phyloP scores from a whole-genome alignment of 164 flowering plant genomes.

The Liquidambar formosana region DNA sequence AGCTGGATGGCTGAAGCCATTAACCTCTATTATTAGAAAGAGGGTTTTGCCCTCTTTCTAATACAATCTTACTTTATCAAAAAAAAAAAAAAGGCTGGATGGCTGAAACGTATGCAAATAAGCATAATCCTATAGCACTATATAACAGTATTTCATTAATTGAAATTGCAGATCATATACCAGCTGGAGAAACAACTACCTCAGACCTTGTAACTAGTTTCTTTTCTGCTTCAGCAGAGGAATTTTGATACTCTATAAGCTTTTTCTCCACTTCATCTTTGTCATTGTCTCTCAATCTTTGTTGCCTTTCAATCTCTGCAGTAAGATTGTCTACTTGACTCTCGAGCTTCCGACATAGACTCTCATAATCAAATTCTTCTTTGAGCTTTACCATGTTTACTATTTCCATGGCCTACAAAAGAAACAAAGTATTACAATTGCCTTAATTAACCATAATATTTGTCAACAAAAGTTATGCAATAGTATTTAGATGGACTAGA shows the following conservation, averaged over 20 bases:
- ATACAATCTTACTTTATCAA: too few relatives aligned
- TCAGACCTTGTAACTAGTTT: constrained; percentile 58
- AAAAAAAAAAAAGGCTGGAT: too few relatives aligned
- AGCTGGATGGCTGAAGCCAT: too few relatives aligned
- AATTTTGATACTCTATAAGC: constrained; percentile 46
- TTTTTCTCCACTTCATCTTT: constrained; percentile 45
- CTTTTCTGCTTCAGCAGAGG: constrained; percentile 55
- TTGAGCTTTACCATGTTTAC: constrained; percentile 76
- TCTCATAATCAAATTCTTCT: constrained; percentile 93
- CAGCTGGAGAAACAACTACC: constrained; percentile 48
- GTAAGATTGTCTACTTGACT: constrained; percentile 70
- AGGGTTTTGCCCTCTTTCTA: too few relatives aligned
- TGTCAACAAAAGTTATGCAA: not conserved
- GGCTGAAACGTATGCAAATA: not conserved
- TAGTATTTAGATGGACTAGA: not conserved
- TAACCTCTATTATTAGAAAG: too few relatives aligned
- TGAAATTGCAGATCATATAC: not conserved
- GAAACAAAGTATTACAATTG: not conserved
- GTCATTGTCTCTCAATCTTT: constrained; percentile 56
- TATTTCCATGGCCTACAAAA: constrained; percentile 83
- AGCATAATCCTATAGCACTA: too few relatives aligned
- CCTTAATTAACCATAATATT: not conserved
- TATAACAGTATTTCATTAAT: not conserved
- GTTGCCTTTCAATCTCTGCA: constrained; percentile 71
- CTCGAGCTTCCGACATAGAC: constrained; percentile 80